Percentiles rank a stretch among this genome's conserved stretches.
These are phyloP conservation scores for Diaporthe vexans DNA, from an alignment of 2,329 filamentous ascomycete species.

Conservation along the genomic window DNA sequence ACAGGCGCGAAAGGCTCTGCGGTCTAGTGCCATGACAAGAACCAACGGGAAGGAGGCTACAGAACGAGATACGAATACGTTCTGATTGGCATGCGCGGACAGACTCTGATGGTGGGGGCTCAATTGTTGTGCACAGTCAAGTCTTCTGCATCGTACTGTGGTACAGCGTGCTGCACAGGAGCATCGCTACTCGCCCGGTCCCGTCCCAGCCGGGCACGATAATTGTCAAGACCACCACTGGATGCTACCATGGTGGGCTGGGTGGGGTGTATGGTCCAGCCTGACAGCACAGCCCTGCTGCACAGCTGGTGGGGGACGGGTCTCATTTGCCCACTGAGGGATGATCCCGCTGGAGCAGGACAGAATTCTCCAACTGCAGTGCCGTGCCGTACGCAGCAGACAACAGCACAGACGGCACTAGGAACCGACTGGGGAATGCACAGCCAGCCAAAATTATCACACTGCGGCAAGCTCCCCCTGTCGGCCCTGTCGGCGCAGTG, in stretches of 20 bases:
- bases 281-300: conserved; percentile 32
- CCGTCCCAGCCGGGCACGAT: conserved; percentile 18
- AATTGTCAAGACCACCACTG: not conserved
- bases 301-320: conserved; percentile 4
- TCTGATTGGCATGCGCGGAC: conserved; percentile 12
- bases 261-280: conserved; percentile 16
- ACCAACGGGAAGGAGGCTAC: conserved; percentile 9
- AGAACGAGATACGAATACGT: not conserved
- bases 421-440: conserved; percentile 22
- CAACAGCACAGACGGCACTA: conserved; percentile 28
- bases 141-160: not conserved
- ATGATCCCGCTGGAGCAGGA: conserved; percentile 9
- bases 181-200: not conserved
- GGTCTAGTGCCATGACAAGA: not conserved
- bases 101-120: not conserved
- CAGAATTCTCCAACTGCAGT: not conserved
- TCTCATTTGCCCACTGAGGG: not conserved
- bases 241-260: conserved; percentile 10
- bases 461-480: conserved; percentile 14
- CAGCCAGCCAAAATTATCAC: conserved; percentile 20
- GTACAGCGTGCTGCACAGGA: not conserved
- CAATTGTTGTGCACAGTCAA: not conserved
- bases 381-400: not conserved
- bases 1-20: conserved; percentile 1
- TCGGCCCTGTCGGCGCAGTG: not conserved